Base-by-base conservation (phyloP, 2,329 filamentous ascomycete species). In the Fusarium sp. region DNA sequence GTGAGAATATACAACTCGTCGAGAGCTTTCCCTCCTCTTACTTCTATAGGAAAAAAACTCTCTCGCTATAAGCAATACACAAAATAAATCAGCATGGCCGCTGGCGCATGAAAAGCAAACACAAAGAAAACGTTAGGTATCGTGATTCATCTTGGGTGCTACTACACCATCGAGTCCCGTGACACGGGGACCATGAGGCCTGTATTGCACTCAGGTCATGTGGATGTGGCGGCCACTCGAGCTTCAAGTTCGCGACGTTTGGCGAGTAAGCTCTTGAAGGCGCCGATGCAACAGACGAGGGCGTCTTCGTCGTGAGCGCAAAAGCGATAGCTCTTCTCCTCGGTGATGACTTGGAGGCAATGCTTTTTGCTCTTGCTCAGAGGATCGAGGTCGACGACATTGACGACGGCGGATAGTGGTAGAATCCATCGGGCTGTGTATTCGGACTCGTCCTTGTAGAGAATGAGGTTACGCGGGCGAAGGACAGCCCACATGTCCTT, bases 401-500 rank as follows among this genome's bases (percentile, higher is more conserved):
- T 93, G 73, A 98, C 91, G 54, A 99, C 90, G 56, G 86, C 89
- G 10, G 88, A 84, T 73, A 98, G 88, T 6, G 92, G 89, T 34
- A 98, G 84, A 72, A 99, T 92, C 72, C 94, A 91, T 65, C 92
- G 86, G 1, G 94, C 93, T 14, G 92, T 91, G 79, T 98, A 98
- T 81, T 99, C 96, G 68, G 90, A 85, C 67, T 97, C 93, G 76
- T 97, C 92, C 80, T 98, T 98, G 85, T 99, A 99, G 26, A 98
- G 87, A 17, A 94, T 92, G 33, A 99, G 84, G 67, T 92, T 94
- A 52, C 92, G 90, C 2, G 93, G 91, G 33, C 96, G 92, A 52
- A 99, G 86, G 1, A 98, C 96, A 14, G 92, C 92, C 96, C 96
- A 98, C 62, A 94, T 87, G 73, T 94, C 91, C 84, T 97, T 98